A percentile compares a stretch with the other conserved stretches of the same genome.
These are phyloP conservation scores for Ascochyta koolunga DNA, from an alignment of 2,329 filamentous ascomycete species.

Conservation along the genomic window DNA sequence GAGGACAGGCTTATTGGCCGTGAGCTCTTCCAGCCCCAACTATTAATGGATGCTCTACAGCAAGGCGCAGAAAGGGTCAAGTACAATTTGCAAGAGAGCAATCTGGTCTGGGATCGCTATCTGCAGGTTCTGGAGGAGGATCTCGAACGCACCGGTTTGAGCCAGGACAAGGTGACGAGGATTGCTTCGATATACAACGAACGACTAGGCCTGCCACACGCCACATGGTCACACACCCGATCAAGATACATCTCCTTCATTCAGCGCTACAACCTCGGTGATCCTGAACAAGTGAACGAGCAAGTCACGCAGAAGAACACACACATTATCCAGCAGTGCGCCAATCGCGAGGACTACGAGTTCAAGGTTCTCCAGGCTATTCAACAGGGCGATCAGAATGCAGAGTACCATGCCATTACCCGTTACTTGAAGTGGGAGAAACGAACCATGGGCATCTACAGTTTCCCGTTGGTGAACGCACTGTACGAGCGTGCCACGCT, in stretches of 20 bases:
- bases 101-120: conserved; percentile 80
- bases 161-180: conserved; percentile 63
- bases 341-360: conserved; percentile 71
- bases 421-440: conserved; percentile 90
- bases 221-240: conserved; percentile 75
- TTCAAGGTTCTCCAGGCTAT: conserved; percentile 66
- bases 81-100: conserved; percentile 77
- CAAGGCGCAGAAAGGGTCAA: conserved; percentile 74
- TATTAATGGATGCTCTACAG: conserved; percentile 72
- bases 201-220: conserved; percentile 74
- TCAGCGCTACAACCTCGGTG: conserved; percentile 70
- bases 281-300: conserved; percentile 77
- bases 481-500: conserved; percentile 80
- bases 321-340: conserved; percentile 67
- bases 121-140: conserved; percentile 73
- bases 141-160: conserved; percentile 60
- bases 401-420: conserved; percentile 60
- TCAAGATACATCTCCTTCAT: conserved; percentile 77
- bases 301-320: conserved; percentile 68
- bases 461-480: conserved; percentile 61
- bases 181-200: conserved; percentile 73
- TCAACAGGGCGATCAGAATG: conserved; percentile 62
- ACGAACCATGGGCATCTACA: conserved; percentile 61
- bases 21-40: conserved; percentile 73
- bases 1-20: conserved; percentile 73